Evolutionary conservation across 257 asterid species (phyloP).

Genomic region (Plantago elongata): DNA sequence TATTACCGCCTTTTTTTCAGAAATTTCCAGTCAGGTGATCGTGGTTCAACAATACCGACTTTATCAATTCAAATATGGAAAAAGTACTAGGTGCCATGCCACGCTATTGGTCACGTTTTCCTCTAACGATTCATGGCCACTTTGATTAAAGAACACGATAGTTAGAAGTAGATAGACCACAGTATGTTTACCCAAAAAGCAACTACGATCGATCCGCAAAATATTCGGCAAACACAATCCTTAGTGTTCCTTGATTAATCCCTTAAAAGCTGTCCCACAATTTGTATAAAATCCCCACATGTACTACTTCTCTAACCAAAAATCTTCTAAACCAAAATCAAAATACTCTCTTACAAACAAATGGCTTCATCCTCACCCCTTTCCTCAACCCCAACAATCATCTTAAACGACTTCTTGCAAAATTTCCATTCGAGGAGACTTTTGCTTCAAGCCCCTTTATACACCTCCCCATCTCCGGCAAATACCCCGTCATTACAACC

Average conservation of each 20-base stretch:
- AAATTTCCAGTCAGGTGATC: too few species aligned
- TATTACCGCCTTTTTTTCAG: too few species aligned
- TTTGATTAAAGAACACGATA: too few species aligned
- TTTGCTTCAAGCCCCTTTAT: slow-evolving; percentile 27
- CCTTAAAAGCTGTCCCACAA: slow-evolving; percentile 17
- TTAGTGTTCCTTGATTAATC: neutral
- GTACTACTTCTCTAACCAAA: slow-evolving; percentile 18
- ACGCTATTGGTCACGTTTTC: too few species aligned
- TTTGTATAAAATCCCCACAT: slow-evolving; percentile 26
- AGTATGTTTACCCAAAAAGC: too few species aligned
- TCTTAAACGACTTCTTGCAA: slow-evolving; percentile 19
- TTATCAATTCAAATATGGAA: too few species aligned
- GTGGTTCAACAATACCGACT: too few species aligned
- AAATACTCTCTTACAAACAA: slow-evolving; percentile 4
- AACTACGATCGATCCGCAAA: too few species aligned
- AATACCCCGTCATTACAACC: slow-evolving; percentile 22
- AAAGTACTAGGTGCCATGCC: too few species aligned
- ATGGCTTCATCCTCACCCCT: slow-evolving; percentile 20
- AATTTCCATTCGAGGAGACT: slow-evolving; percentile 36
- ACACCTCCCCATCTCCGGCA: slow-evolving; percentile 22
- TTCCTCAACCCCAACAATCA: slow-evolving; percentile 18
- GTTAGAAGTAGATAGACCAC: too few species aligned
- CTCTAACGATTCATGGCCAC: too few species aligned
- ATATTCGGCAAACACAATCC: too few species aligned
- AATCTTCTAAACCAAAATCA: neutral